Evolutionary conservation across 169 alveolate species (phyloP).

Genomic region (Plasmodium sp.): DNA sequence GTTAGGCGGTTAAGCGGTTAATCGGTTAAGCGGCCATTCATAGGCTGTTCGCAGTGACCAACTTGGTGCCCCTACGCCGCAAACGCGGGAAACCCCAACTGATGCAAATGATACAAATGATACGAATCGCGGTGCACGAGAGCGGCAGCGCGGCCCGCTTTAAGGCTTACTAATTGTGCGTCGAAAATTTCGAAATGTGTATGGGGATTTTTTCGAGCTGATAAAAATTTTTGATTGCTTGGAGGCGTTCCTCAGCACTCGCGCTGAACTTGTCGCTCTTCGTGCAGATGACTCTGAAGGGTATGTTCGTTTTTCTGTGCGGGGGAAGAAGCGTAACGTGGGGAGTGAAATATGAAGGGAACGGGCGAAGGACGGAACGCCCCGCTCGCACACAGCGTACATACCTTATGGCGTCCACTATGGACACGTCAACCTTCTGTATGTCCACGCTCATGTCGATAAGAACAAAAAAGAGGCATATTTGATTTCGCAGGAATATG

Average conservation of each 20-base stretch:
- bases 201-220: constrained; percentile 45
- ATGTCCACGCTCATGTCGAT: constrained; percentile 71
- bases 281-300: constrained; percentile 55
- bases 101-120: not conserved
- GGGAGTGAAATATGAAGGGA: not conserved
- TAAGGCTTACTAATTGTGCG: constrained; percentile 32
- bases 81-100: not conserved
- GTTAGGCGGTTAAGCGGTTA: no score
- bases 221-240: constrained; percentile 52
- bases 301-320: constrained; percentile 33
- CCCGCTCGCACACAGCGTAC: not conserved
- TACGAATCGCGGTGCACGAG: not conserved
- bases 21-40: no score
- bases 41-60: not conserved
- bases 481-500: constrained; percentile 52
- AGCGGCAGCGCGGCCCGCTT: not conserved
- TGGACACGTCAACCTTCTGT: constrained; percentile 34
- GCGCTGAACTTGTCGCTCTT: constrained; percentile 48
- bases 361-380: not conserved
- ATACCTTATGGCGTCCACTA: constrained; percentile 29
- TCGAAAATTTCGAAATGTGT: constrained; percentile 58
- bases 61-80: not conserved
- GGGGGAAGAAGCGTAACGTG: not conserved
- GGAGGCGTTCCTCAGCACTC: constrained; percentile 8
- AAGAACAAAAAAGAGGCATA: constrained; percentile 42